Base-by-base conservation (phyloP, 2,329 filamentous ascomycete species). In the Ceratocystis destructans region DNA sequence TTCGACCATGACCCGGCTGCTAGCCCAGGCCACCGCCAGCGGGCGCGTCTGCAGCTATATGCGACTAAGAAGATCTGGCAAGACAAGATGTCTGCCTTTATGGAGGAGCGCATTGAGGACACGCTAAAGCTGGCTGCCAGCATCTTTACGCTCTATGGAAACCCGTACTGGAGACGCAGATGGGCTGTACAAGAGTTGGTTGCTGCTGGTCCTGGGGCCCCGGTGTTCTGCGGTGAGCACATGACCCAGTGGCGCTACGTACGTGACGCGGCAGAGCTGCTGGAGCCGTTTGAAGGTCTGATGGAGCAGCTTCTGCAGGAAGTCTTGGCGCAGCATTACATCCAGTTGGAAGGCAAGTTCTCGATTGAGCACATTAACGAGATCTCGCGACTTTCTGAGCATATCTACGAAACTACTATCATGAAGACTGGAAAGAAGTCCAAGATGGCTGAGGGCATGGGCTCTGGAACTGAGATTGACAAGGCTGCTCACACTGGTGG, bases 241-340 rank as follows among this genome's bases (percentile, higher is more conserved):
- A 59, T 68, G 64, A 68, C 66, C 5, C 66, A 68, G 55, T 68
- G 66, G 66, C 64, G 66, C 17, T 57, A 68, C 31, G 62, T 68
- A 41, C 66, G 66, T 12, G 66, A 68, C 37, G 63, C 66, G 5
- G 64, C 66, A 5, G 66, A 68, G 50, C 66, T 68, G 25, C 8
- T 68, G 17, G 64, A 41, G 22, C 63, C 64, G 45, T 68, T 65
- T 22, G 66, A 68, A 48, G 48, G 37, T 7, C 57, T 65, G 48
- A 50, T 68, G 22, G 46, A 48, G n/a, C 63, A 68, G 33, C 41
- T 68, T 31, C 53, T 68, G 17, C 64, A 68, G 41, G 45, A 61
- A 4, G 64, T 68, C n/a, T 53, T 68, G 31, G 64, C 61, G 2
- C 66, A 68, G 62, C 66, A 68, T 44, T 28, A 63, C n/a, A 64